Percentiles rank a stretch among this genome's conserved stretches.
These are phyloP conservation scores for Fusarium xylarioides DNA, from an alignment of 2,329 filamentous ascomycete species.

Conservation along the genomic window DNA sequence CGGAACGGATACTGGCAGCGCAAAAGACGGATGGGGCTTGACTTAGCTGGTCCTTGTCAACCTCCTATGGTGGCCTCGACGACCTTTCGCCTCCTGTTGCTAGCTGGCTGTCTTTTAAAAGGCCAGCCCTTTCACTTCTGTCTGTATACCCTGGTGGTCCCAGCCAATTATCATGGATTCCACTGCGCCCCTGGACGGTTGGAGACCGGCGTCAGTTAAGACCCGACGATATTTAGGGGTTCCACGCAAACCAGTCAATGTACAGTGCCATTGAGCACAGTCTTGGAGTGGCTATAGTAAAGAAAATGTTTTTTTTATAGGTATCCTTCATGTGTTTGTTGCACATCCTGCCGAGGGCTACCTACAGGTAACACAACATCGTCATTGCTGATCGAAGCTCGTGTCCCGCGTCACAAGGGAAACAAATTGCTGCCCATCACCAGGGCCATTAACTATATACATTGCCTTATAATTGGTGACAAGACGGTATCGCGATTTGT, in stretches of 20 bases:
- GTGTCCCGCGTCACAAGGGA: not conserved
- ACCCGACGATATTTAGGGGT: constrained; percentile 40
- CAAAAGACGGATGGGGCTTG: constrained; percentile 27
- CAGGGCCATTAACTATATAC: not conserved
- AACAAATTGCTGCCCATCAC: not conserved
- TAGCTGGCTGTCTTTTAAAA: constrained; percentile 6
- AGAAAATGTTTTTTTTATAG: not conserved
- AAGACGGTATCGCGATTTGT: not conserved
- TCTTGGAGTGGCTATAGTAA: constrained; percentile 3
- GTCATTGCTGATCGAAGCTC: constrained; percentile 9
- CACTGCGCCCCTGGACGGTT: not conserved
- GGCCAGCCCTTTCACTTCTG: constrained; percentile 14
- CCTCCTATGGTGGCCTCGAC: constrained; percentile 24
- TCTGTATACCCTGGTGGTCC: constrained; percentile 8
- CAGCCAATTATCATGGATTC: constrained; percentile 30
- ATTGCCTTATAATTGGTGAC: not conserved
- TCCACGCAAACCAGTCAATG: constrained; percentile 12
- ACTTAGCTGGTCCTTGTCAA: constrained; percentile 22
- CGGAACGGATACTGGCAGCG: constrained; percentile 16
- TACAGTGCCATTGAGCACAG: constrained; percentile 24
- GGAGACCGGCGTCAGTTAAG: constrained; percentile 13
- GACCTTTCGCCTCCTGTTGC: constrained; percentile 21
- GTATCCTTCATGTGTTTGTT: constrained; percentile 6
- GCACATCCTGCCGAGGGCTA: constrained; percentile 31
- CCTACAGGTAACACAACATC: constrained; percentile 19